Evolutionary conservation across 805 yeast species (phyloP).

Genomic region (Clavispora vitiphila): DNA sequence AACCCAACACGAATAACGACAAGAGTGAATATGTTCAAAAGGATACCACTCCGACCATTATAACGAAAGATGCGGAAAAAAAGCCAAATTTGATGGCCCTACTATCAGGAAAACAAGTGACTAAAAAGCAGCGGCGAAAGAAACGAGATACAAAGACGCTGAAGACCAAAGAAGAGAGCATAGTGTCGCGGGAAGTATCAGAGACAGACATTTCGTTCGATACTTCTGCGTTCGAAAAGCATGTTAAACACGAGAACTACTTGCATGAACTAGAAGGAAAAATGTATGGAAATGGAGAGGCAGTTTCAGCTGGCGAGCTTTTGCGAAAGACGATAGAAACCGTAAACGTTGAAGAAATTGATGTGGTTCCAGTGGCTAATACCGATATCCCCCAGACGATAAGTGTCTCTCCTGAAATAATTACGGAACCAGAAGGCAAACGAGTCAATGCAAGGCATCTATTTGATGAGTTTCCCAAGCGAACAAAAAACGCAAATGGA

Average conservation of each 20-base stretch:
- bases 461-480: conserved; percentile 7
- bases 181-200: background rate
- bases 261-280: conserved; percentile 8
- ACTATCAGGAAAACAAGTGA: conserved; percentile 12
- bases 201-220: conserved; percentile 3
- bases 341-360: background rate
- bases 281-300: conserved; percentile 7
- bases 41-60: background rate
- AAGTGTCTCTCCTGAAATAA: background rate
- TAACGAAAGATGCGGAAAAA: background rate
- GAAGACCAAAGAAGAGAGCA: background rate
- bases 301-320: conserved; percentile 9
- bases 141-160: background rate
- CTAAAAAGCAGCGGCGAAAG: background rate
- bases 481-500: conserved; percentile 8
- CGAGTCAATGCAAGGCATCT: conserved; percentile 9
- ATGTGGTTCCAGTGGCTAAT: background rate
- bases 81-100: conserved; percentile 10
- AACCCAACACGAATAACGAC: background rate
- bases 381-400: background rate
- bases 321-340: background rate
- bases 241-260: background rate
- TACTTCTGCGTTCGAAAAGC: conserved; percentile 6
- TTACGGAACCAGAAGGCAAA: background rate
- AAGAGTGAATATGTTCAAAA: background rate